Evolutionary conservation across 202 grass and related monocot species (phyloP).

Genomic region (Eragrostis tef): DNA sequence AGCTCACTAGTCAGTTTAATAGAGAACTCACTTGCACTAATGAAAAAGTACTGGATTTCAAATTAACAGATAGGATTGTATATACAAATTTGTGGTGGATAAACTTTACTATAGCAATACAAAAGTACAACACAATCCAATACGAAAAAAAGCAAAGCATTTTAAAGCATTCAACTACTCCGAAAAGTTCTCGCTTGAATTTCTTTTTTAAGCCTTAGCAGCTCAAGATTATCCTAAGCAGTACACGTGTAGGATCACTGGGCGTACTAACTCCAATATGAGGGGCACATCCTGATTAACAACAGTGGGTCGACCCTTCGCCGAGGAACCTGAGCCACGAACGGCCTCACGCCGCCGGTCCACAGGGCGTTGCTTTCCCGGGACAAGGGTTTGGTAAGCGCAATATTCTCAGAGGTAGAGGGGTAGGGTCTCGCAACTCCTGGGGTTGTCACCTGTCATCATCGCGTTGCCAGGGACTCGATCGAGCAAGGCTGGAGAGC

Average conservation of each 20-base stretch:
- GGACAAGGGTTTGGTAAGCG: slow-evolving; percentile 63
- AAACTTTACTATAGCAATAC: slow-evolving; percentile 6
- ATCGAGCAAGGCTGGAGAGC: background rate
- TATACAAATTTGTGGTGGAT: slow-evolving; percentile 22
- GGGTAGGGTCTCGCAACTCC: slow-evolving; percentile 25
- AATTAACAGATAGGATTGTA: background rate
- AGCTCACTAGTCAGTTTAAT: background rate
- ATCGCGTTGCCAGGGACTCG: too few species aligned
- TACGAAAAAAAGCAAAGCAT: background rate
- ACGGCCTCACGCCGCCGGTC: background rate
- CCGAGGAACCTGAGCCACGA: slow-evolving; percentile 45
- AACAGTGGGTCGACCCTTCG: slow-evolving; percentile 34
- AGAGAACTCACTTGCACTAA: background rate
- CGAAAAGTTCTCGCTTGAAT: background rate
- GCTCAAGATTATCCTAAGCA: slow-evolving; percentile 17
- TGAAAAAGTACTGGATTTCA: background rate
- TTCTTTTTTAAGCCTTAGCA: background rate
- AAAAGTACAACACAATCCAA: background rate
- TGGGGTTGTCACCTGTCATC: slow-evolving; percentile 40
- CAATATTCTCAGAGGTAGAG: slow-evolving; percentile 38
- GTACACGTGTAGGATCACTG: slow-evolving; percentile 42
- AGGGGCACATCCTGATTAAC: slow-evolving; percentile 27
- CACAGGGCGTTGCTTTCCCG: slow-evolving; percentile 48
- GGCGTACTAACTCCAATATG: slow-evolving; percentile 15
- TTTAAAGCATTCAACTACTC: slow-evolving; percentile 27